Conservation (phyloP, 2,329 filamentous ascomycete genomes). For the Cladosporium cucumerinum region DNA sequence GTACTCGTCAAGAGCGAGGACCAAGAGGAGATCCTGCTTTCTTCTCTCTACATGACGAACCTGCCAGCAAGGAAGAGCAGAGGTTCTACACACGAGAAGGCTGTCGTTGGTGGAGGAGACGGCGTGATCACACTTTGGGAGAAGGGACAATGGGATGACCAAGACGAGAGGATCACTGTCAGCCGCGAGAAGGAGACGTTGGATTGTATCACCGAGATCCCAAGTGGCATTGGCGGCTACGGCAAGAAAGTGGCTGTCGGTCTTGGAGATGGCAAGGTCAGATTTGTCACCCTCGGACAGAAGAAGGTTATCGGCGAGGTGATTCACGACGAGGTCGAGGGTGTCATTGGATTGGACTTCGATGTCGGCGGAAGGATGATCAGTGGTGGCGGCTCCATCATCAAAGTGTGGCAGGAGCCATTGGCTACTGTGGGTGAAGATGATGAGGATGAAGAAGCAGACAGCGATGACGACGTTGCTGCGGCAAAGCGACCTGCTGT, state of each 20-base stretch:
- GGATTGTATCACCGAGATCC: constrained; percentile 71
- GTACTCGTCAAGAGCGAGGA: constrained; percentile 88
- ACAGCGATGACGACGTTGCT: constrained; percentile 23
- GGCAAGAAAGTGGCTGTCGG: constrained; percentile 76
- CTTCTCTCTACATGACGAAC: constrained; percentile 72
- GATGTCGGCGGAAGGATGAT: constrained; percentile 85
- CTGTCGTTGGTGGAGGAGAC: constrained; percentile 72
- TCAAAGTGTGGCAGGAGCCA: constrained; percentile 87
- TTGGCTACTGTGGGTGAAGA: constrained; percentile 54
- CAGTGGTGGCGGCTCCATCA: constrained; percentile 75
- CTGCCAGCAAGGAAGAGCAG: constrained; percentile 62
- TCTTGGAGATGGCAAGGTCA: constrained; percentile 73
- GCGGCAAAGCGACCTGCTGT: constrained; percentile 44
- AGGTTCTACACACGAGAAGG: constrained; percentile 67
- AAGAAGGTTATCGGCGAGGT: constrained; percentile 69
- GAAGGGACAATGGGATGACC: constrained; percentile 89
- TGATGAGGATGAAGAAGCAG: constrained; percentile 37
- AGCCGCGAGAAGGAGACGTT: constrained; percentile 66
- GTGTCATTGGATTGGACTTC: constrained; percentile 76
- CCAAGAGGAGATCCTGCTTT: constrained; percentile 90
- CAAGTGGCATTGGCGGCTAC: constrained; percentile 62
- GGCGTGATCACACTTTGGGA: constrained; percentile 93
- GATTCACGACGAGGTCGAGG: constrained; percentile 81
- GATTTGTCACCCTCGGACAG: constrained; percentile 69
- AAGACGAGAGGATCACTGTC: constrained; percentile 82